A percentile compares a stretch with the other conserved stretches of the same genome.
phyloP scores from a whole-genome alignment of 2,329 filamentous ascomycete genomes.

The Neonectria neomacrospora region DNA sequence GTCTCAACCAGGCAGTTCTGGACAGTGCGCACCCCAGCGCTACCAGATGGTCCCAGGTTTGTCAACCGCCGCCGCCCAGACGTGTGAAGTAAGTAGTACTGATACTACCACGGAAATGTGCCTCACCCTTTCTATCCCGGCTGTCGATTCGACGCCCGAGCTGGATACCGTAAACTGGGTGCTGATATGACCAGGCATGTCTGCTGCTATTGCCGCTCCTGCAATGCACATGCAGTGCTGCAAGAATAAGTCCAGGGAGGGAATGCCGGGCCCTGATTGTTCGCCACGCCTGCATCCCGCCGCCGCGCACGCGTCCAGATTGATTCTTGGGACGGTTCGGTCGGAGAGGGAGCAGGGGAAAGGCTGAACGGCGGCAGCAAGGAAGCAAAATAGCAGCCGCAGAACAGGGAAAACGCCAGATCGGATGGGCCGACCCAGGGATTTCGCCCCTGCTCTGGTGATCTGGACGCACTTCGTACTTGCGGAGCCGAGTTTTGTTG shows the following conservation, averaged over 20 bases:
- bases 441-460: not conserved
- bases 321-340: not conserved
- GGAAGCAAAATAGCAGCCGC: not conserved
- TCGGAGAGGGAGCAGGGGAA: not conserved
- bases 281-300: slow-evolving; percentile 19
- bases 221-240: slow-evolving; percentile 38
- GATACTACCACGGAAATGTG: slow-evolving; percentile 4
- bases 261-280: slow-evolving; percentile 24
- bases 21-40: slow-evolving; percentile 14
- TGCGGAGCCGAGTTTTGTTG: not conserved
- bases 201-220: slow-evolving; percentile 28
- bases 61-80: not conserved
- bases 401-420: not conserved
- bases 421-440: not conserved
- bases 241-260: slow-evolving; percentile 32
- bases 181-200: slow-evolving; percentile 2
- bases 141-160: not conserved
- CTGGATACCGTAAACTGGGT: not conserved
- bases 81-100: not conserved
- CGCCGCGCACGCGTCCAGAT: slow-evolving; percentile 25
- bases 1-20: slow-evolving; percentile 6
- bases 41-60: slow-evolving; percentile 9
- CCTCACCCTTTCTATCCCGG: not conserved
- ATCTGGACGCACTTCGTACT: not conserved
- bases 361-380: not conserved